Base-by-base conservation (phyloP, 148 eudicot genomes). In the Cornus florida region DNA sequence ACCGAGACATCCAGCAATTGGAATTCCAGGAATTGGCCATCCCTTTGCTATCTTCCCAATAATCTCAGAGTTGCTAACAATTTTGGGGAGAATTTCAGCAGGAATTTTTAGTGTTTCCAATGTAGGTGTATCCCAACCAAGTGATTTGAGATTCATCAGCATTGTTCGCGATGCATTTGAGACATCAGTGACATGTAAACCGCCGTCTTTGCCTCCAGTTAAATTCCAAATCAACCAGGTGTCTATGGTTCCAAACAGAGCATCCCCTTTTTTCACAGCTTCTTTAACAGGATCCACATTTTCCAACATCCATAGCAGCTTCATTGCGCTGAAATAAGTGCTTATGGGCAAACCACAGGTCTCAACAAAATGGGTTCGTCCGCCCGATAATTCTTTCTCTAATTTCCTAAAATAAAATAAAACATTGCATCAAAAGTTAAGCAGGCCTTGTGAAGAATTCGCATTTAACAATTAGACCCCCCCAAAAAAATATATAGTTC, bases 161-260 rank as follows among this genome's bases (percentile, higher is more conserved):
- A 97, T 92, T 4, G 99, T 97, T 75, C 99, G 83, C 12, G 98
- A 94, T 67, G 99, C 99, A 83, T 97, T 97, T 0, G 99, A 92
- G 71, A 94, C 93, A 77, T 97, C 99, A 22, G 99, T 97, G 73
- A 92, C 85, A 70, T 97, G 99, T 82, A 94, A 82, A 69, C 99
- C 99, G 13, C 81, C 78, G 3, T 88, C 79, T 2, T 82, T 77
- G 41, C 98, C 99, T 71, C 99, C 99, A 6, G 99, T 97, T 68
- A 97, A 23, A 71, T 97, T 97, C 99, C 99, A 97, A 39, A 97
- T 94, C 79, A 94, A 82, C 99, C 99, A 97, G 46, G 97, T 84
- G 77, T 97, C 99, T 23, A 97, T 89, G 28, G 99, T 97, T 86
- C 99, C 99, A 77, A 97, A 97, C 19, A 97, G 86, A 53, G 97